A percentile compares a stretch with the other conserved stretches of the same genome.
Conservation (phyloP, 2,329 filamentous ascomycete species). For the Alternaria dauci region DNA sequence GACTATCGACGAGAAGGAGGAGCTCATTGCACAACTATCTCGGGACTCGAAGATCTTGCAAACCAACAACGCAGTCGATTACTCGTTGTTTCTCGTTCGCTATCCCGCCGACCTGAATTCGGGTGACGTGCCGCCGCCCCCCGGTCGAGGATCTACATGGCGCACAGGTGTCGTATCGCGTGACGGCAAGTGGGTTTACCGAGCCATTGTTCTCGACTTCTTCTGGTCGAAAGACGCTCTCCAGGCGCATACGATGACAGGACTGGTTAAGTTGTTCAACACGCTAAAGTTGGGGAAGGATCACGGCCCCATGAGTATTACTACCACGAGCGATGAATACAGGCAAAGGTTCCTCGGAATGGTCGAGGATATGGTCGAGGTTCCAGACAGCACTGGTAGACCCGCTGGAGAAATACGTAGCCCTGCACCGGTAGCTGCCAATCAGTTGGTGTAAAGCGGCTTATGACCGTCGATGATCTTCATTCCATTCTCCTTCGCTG, state of each 20-base stretch:
- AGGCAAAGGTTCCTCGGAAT: conserved; percentile 64
- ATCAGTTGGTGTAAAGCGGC: conserved; percentile 14
- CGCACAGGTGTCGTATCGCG: conserved; percentile 67
- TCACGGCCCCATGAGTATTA: conserved; percentile 78
- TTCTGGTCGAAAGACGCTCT: conserved; percentile 80
- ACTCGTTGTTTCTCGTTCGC: conserved; percentile 76
- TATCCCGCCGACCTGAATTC: conserved; percentile 54
- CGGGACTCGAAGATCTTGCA: conserved; percentile 71
- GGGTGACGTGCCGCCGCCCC: conserved; percentile 46
- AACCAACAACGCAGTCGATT: conserved; percentile 73
- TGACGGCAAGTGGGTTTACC: conserved; percentile 72
- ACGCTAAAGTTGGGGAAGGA: conserved; percentile 60
- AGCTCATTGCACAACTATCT: conserved; percentile 64
- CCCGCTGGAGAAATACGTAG: conserved; percentile 42
- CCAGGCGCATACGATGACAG: conserved; percentile 71
- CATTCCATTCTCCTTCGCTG: not conserved
- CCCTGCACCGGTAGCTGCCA: conserved; percentile 17
- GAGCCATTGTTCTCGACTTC: conserved; percentile 75
- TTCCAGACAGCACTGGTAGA: conserved; percentile 43
- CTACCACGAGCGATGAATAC: conserved; percentile 74
- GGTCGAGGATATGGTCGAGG: conserved; percentile 54
- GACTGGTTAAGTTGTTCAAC: conserved; percentile 71
- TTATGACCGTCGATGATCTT: not conserved
- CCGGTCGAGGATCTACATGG: conserved; percentile 59
- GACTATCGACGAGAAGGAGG: conserved; percentile 62